Conservation (phyloP, 164 flowering plant species). For the Kingdonia uniflora region DNA sequence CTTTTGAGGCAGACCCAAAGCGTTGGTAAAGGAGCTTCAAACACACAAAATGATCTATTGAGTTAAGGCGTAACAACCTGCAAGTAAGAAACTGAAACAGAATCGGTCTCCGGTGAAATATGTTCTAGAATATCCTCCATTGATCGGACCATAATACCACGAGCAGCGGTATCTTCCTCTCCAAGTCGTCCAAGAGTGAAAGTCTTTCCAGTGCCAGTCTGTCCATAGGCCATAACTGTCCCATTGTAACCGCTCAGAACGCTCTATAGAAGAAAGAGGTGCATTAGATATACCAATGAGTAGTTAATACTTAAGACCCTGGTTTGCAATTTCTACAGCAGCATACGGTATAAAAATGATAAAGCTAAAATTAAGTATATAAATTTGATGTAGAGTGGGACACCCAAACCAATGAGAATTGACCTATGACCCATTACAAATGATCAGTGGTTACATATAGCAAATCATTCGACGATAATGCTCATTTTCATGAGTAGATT, state of each 20-base stretch:
- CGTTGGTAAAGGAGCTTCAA: too few species aligned
- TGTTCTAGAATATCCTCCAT: constrained; percentile 85
- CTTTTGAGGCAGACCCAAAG: too few species aligned
- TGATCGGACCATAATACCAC: constrained; percentile 97
- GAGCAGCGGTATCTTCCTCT: constrained; percentile 81
- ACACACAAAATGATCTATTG: not conserved
- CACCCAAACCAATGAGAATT: too few species aligned
- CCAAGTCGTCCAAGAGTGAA: constrained; percentile 93
- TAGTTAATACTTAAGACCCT: not conserved
- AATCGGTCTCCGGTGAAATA: constrained; percentile 66
- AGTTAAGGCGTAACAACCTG: constrained; percentile 46
- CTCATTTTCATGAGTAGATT: too few species aligned
- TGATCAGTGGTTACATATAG: too few species aligned
- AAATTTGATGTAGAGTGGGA: too few species aligned
- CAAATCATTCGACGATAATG: too few species aligned
- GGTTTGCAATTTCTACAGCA: too few species aligned
- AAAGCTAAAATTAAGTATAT: too few species aligned
- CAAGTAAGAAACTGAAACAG: constrained; percentile 72
- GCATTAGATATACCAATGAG: constrained; percentile 3
- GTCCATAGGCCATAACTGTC: constrained; percentile 97
- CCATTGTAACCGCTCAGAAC: constrained; percentile 97
- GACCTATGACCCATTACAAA: too few species aligned
- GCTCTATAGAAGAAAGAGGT: constrained; percentile 43
- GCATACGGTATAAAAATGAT: too few species aligned
- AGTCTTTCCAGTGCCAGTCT: constrained; percentile 97